Evolutionary conservation across 495 filamentous ascomycete species (phyloP).

Genomic region (Trichoderma orchidacearum): DNA sequence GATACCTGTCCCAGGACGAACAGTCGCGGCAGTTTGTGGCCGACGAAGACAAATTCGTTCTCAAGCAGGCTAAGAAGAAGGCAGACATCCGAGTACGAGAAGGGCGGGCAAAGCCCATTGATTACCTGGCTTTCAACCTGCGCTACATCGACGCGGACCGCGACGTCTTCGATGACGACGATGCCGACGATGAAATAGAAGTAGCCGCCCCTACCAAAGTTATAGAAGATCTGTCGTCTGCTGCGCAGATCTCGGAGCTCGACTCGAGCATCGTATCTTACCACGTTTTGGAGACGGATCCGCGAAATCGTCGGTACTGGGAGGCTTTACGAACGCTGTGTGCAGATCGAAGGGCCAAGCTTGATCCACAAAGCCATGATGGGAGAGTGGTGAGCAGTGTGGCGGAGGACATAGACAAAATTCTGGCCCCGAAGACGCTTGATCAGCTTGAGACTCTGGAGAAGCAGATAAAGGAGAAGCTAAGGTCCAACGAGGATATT

Average conservation of each 20-base stretch:
- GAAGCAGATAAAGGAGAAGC: constrained; percentile 67
- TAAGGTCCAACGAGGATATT: constrained; percentile 79
- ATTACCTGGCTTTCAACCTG: constrained; percentile 87
- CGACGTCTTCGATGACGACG: constrained; percentile 69
- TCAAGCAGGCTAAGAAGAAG: constrained; percentile 97
- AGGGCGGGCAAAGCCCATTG: constrained; percentile 81
- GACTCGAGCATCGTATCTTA: constrained; percentile 83
- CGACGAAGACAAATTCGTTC: constrained; percentile 89
- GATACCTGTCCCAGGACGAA: constrained; percentile 45
- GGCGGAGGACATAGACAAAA: constrained; percentile 71
- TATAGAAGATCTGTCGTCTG: constrained; percentile 54
- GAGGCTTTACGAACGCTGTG: constrained; percentile 79
- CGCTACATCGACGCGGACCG: constrained; percentile 77
- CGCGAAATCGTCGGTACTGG: constrained; percentile 78
- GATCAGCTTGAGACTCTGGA: constrained; percentile 77
- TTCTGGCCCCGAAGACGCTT: constrained; percentile 75
- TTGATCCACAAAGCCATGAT: constrained; percentile 44
- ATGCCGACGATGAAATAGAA: constrained; percentile 54
- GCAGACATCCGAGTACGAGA: constrained; percentile 93
- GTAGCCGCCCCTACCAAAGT: constrained; percentile 73
- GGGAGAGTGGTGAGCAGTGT: constrained; percentile 70
- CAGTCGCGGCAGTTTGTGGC: constrained; percentile 76
- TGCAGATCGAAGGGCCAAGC: constrained; percentile 56
- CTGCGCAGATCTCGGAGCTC: constrained; percentile 59
- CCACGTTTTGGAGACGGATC: constrained; percentile 62